A percentile compares a stretch with the other conserved stretches of the same genome.
These are phyloP conservation scores for Xylariaceae sp. DNA, from an alignment of 2,329 filamentous ascomycete species.

Conservation along the genomic window DNA sequence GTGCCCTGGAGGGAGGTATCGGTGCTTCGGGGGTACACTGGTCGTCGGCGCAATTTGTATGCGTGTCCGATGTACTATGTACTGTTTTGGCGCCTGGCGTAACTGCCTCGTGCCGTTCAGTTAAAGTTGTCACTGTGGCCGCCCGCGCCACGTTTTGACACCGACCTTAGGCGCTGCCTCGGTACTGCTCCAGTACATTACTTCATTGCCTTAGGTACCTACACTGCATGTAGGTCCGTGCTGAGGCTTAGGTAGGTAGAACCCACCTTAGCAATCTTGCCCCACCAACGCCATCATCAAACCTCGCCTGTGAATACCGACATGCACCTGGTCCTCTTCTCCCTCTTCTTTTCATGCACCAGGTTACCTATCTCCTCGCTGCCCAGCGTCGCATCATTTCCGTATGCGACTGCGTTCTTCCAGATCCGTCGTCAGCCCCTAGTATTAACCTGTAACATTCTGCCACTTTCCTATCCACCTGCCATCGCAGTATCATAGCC, in stretches of 20 bases:
- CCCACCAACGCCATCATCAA: constrained; percentile 1
- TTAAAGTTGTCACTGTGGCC: background rate
- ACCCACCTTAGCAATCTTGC: background rate
- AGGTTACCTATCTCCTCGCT: background rate
- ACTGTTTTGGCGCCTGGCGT: too few species aligned
- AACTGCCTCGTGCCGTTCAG: background rate
- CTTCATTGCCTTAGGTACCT: too few species aligned
- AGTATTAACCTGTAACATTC: background rate
- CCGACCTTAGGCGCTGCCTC: too few species aligned
- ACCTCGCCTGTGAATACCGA: too few species aligned
- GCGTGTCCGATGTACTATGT: too few species aligned
- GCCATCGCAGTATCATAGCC: background rate
- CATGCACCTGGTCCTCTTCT: background rate
- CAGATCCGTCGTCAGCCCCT: background rate
- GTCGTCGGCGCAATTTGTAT: too few species aligned
- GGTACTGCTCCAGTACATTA: too few species aligned
- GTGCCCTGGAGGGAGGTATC: too few species aligned
- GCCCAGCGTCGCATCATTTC: background rate
- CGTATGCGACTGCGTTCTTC: background rate
- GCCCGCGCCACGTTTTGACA: background rate
- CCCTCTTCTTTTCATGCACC: background rate
- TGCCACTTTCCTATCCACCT: background rate
- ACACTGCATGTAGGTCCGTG: too few species aligned
- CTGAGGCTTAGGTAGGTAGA: background rate
- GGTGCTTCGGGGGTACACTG: too few species aligned